Evolutionary conservation across 148 eudicot genomes (phyloP).

Genomic region (Suaeda aralocaspica): DNA sequence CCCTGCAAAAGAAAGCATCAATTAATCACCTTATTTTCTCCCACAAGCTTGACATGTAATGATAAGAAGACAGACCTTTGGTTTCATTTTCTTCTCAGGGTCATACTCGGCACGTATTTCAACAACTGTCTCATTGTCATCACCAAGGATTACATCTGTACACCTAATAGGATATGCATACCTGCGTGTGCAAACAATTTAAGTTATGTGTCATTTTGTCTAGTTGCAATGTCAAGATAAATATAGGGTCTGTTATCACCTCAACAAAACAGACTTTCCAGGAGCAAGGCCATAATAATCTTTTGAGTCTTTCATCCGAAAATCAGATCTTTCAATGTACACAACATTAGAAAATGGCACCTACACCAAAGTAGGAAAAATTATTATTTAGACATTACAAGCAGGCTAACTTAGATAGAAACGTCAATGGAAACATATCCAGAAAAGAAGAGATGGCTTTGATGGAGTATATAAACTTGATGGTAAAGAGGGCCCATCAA

Average conservation of each 20-base stretch:
- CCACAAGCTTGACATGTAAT: neutral
- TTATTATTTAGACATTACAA: neutral
- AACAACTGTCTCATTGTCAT: conserved; percentile 77
- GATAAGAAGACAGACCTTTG: conserved; percentile 48
- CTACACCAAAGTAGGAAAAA: conserved; percentile 26
- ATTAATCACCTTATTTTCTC: neutral
- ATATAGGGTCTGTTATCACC: conserved; percentile 35
- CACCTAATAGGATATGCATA: conserved; percentile 87
- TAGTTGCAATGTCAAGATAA: neutral
- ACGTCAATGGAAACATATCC: neutral
- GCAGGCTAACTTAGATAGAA: neutral
- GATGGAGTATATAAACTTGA: no score
- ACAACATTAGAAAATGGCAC: conserved; percentile 82
- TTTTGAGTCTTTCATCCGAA: conserved; percentile 89
- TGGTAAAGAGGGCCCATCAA: no score
- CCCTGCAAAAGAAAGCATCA: conserved; percentile 40
- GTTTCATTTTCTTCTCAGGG: conserved; percentile 76
- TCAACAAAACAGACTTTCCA: conserved; percentile 79
- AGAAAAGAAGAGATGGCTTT: no score
- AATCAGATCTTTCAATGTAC: conserved; percentile 92
- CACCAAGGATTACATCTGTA: conserved; percentile 79
- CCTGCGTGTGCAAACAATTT: conserved; percentile 27
- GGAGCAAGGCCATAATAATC: conserved; percentile 98
- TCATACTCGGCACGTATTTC: conserved; percentile 94
- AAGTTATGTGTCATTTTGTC: neutral